Evolutionary conservation across 2,329 filamentous ascomycete genomes (phyloP), one percentile per base, ranked within the genome.

Genomic region (Sporothrix inflata): DNA sequence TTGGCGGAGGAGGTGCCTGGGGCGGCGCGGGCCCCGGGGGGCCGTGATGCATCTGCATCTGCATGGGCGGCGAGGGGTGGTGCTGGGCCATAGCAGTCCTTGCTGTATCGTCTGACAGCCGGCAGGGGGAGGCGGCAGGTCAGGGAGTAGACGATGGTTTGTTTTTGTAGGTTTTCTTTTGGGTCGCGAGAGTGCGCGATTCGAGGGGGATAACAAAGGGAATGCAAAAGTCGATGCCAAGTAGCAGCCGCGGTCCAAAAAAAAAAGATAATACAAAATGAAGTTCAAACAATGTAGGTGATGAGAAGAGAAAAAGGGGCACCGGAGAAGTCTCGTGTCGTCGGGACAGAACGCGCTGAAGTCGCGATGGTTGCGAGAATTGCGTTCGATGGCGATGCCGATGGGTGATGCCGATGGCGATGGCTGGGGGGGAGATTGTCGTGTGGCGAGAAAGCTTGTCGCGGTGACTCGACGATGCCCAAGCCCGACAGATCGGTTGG

Each of bases 1-100:
- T 63, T 74, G 83, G 80, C 78, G 88, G 53, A 12, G 75, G 74
- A 81, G 74, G 86, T 73, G 83, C 78, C 78, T 81, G 80, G 75
- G 84, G 80, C 78, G 88, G 74, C 34, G 73, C 75, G 81, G 87
- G 87, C 24, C 87, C 86, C 76, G 91, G 89, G 72, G 90, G 89
- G 70, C 87, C 89, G 83, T 82, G 81, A 79, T 86, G 86, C 85
- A 89, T 85, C 78, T 88, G 87, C 83, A 94, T 92, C 80, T 85
- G 88, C 83, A 92, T 92, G 73, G 92, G 92, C 53, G 93, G 92
- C 77, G 93, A 95, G 55, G 91, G 90, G 79, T 94, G 93, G 78
- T 93, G 91, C 81, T 93, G 92, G 77, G 91, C 90, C 91, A 93
- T 93, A 75, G 45, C n/a, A 12, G 47, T 55, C 42, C 11, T 27